phyloP scores from a whole-genome alignment of 306 rosid genomes.

The Corylus americana region DNA sequence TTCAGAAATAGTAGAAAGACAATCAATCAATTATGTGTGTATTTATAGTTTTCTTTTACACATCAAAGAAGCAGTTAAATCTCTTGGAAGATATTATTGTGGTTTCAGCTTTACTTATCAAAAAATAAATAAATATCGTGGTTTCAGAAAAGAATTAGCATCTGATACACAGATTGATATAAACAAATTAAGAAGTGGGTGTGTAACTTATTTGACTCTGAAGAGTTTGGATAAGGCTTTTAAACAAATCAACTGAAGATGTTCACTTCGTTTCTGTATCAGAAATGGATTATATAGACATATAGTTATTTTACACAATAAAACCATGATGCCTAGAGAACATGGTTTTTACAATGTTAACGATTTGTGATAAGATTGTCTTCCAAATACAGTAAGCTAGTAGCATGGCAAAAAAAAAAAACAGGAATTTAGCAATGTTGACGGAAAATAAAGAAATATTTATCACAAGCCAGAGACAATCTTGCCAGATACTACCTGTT shows the following conservation, averaged over 20 bases:
- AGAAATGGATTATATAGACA: background rate
- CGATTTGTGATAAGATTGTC: background rate
- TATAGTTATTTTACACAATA: background rate
- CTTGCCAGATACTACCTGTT: slow-evolving; percentile 58
- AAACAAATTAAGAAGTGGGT: background rate
- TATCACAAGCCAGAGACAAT: slow-evolving; percentile 15
- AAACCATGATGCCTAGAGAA: background rate
- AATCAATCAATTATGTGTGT: background rate
- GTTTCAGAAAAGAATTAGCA: background rate
- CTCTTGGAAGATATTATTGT: background rate
- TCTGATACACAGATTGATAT: background rate
- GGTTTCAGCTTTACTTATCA: background rate
- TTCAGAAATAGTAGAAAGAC: background rate
- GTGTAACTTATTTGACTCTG: background rate
- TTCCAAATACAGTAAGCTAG: background rate
- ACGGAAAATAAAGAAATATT: background rate
- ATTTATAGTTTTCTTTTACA: background rate
- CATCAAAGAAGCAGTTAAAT: background rate
- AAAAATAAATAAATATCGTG: too few relatives aligned
- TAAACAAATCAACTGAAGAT: background rate
- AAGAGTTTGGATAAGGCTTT: background rate
- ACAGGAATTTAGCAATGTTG: slow-evolving; percentile 1
- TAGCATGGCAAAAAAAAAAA: background rate
- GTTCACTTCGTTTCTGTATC: background rate
- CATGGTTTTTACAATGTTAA: background rate